Evolutionary conservation across 2,329 filamentous ascomycete genomes (phyloP).

Genomic region (Simplicillium sp.): DNA sequence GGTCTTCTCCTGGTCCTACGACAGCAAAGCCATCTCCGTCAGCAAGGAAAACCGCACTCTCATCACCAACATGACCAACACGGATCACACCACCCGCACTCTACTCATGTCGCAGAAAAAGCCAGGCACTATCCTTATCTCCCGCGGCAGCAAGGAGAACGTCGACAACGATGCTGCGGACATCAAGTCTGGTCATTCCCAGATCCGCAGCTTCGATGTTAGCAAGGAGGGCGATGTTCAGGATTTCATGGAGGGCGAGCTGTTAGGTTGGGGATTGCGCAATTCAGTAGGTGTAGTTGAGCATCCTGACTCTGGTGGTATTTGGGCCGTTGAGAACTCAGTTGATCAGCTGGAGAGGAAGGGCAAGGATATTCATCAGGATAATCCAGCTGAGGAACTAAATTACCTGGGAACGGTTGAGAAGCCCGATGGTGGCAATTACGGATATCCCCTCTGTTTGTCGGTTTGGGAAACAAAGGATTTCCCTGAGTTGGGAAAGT

Average conservation of each 20-base stretch:
- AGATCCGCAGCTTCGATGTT: slow-evolving; percentile 52
- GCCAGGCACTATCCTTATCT: slow-evolving; percentile 52
- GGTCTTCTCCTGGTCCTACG: slow-evolving; percentile 59
- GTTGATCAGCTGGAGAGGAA: slow-evolving; percentile 52
- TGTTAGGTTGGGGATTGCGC: slow-evolving; percentile 59
- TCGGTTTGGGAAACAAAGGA: slow-evolving; percentile 49
- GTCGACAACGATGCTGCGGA: slow-evolving; percentile 46
- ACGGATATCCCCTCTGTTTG: slow-evolving; percentile 64
- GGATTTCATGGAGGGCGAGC: slow-evolving; percentile 36
- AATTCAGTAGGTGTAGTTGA: slow-evolving; percentile 66
- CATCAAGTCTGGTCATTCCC: slow-evolving; percentile 48
- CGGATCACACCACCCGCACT: slow-evolving; percentile 57
- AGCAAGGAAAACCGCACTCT: slow-evolving; percentile 34
- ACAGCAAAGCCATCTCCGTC: slow-evolving; percentile 39
- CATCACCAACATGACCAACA: slow-evolving; percentile 51
- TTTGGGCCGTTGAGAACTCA: slow-evolving; percentile 61
- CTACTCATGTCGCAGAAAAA: slow-evolving; percentile 48
- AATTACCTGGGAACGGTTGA: slow-evolving; percentile 58
- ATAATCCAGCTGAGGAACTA: slow-evolving; percentile 67
- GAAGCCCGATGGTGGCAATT: slow-evolving; percentile 38
- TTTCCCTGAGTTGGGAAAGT: slow-evolving; percentile 27
- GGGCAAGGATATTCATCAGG: slow-evolving; percentile 50
- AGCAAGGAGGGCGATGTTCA: slow-evolving; percentile 16
- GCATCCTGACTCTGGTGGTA: slow-evolving; percentile 40
- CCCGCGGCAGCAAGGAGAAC: slow-evolving; percentile 54